Base-by-base conservation (phyloP, 75 land plant genomes). In the Selaginella tamariscina region DNA sequence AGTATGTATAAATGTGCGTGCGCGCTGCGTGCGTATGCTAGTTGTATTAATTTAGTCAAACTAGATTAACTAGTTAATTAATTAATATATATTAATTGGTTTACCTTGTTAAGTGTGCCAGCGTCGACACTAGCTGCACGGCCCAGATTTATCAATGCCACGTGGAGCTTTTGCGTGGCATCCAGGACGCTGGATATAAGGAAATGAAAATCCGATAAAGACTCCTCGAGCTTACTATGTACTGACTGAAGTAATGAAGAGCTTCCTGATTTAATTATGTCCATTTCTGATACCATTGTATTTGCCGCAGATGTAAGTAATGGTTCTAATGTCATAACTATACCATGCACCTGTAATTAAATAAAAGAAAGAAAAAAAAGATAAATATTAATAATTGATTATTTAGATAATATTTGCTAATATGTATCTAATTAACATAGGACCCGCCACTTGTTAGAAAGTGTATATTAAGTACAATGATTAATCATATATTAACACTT, bases 51-150 rank as follows among this genome's bases (percentile, higher is more conserved):
- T n/a, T n/a, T n/a, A n/a, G n/a, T n/a, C n/a, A n/a, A n/a, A n/a
- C n/a, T n/a, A n/a, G n/a, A n/a, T n/a, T n/a, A n/a, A n/a, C n/a
- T n/a, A n/a, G n/a, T 60, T 22, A 13, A 24, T 54, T 29, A 72
- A 31, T 24, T 29, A 9, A 8, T 24, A 27, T 28, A 32, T 18
- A 27, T 29, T 31, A 24, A 24, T 28, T 65, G 30, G 11, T 22
- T 75, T 84, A 84, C 97, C 73, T 89, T 92, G 78, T 92, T 89
- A 56, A 92, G 82, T 74, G 80, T 82, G 30, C 97, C 97, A 55
- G 95, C 97, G 81, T 92, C 96, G 5, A 85, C 71, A 56, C 85
- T 89, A 56, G 97, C 87, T 73, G 81, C 76, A 32, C 84, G 83
- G 71, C 83, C 90, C 32, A 92, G 85, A 77, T 67, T 82, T 54